Conservation (phyloP, 257 asterid species). For the Nicotiana tabacum region DNA sequence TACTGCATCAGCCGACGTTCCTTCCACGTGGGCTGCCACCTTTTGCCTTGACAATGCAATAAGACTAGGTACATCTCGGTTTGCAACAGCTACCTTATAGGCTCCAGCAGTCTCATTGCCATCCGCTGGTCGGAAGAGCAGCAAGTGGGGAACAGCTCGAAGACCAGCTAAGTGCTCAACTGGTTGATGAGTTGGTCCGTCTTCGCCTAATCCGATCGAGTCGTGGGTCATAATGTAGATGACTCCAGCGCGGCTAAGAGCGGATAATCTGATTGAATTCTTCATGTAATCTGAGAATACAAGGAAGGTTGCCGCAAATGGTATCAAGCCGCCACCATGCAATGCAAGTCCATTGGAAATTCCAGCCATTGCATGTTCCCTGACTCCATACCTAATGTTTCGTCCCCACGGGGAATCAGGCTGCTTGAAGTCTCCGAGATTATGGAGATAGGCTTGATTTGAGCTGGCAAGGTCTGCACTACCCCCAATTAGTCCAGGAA, state of each 20-base stretch:
- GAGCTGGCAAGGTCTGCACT: slow-evolving; percentile 62
- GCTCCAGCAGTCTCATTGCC: slow-evolving; percentile 58
- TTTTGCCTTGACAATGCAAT: slow-evolving; percentile 46
- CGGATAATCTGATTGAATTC: slow-evolving; percentile 41
- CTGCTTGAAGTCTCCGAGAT: slow-evolving; percentile 32
- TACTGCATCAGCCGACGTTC: slow-evolving; percentile 37
- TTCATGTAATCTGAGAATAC: slow-evolving; percentile 58
- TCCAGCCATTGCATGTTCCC: slow-evolving; percentile 59
- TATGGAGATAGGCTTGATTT: slow-evolving; percentile 36
- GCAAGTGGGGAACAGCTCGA: slow-evolving; percentile 44
- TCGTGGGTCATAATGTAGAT: slow-evolving; percentile 52
- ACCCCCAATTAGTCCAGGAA: slow-evolving; percentile 57
- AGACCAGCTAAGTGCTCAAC: slow-evolving; percentile 54
- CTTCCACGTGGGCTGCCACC: slow-evolving; percentile 32
- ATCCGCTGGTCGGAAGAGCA: slow-evolving; percentile 50
- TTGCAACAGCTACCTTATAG: slow-evolving; percentile 33
- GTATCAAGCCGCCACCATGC: slow-evolving; percentile 48
- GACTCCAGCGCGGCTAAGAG: slow-evolving; percentile 49
- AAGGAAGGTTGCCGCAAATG: slow-evolving; percentile 51
- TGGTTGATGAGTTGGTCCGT: slow-evolving; percentile 60
- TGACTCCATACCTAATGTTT: slow-evolving; percentile 48
- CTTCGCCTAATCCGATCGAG: slow-evolving; percentile 54
- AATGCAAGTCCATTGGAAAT: slow-evolving; percentile 52
- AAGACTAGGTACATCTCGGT: slow-evolving; percentile 33
- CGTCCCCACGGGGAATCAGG: slow-evolving; percentile 36